Percentiles rank a stretch among this genome's conserved stretches.
Conservation (phyloP, 2,329 filamentous ascomycete genomes). For the Epichloe bromicola region DNA sequence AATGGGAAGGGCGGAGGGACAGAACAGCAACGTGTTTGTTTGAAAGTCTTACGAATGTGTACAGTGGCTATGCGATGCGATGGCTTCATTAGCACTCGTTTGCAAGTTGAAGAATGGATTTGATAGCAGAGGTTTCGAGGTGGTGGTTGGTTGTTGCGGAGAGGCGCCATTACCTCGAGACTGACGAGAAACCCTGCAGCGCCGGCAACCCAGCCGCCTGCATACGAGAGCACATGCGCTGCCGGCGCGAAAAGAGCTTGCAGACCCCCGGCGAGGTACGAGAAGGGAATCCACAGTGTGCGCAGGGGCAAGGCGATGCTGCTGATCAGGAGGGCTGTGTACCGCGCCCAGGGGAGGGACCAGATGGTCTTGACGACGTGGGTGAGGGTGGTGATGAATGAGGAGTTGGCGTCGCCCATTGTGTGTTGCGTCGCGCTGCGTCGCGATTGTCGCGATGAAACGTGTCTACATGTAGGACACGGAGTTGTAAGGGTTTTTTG, state of each 20-base stretch:
- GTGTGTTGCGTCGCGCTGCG: not conserved
- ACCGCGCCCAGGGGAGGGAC: constrained; percentile 16
- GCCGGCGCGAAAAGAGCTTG: constrained; percentile 1
- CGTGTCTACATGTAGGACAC: not conserved
- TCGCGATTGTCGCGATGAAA: too few relatives aligned
- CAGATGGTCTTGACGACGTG: constrained; percentile 15
- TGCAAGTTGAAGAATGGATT: too few relatives aligned
- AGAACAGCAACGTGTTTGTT: not conserved
- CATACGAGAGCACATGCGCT: constrained; percentile 2
- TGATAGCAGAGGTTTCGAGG: not conserved
- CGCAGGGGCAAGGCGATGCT: constrained; percentile 6
- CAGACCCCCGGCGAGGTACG: not conserved
- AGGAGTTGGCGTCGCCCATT: constrained; percentile 7
- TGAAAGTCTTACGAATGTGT: constrained; percentile 26
- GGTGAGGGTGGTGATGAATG: constrained; percentile 14
- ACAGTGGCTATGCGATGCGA: constrained; percentile 22
- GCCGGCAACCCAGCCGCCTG: constrained; percentile 1
- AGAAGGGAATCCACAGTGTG: constrained; percentile 3
- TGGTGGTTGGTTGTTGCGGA: not conserved
- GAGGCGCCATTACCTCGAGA: constrained; percentile 1
- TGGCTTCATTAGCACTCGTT: too few relatives aligned
- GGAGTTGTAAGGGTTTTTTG: not conserved
- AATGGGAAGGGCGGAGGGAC: not conserved
- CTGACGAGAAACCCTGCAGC: constrained; percentile 1
- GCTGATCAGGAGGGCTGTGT: constrained; percentile 12